A percentile compares a stretch with the other conserved stretches of the same genome.
Conservation (phyloP, 2,329 filamentous ascomycete species). For the Westerdykella aurantiaca region DNA sequence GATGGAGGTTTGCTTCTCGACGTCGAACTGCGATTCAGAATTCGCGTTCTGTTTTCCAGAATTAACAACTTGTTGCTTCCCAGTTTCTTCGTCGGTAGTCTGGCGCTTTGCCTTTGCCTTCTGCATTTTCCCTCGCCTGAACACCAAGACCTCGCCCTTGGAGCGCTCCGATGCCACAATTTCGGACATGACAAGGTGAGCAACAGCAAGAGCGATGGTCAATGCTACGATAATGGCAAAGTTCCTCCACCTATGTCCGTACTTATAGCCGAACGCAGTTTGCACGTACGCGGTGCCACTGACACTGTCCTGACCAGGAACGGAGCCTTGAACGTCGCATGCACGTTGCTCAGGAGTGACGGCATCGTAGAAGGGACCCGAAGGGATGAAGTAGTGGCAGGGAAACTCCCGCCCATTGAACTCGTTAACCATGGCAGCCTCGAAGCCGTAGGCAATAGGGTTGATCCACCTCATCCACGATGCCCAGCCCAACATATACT, state of each 20-base stretch:
- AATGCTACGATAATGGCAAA: slow-evolving; percentile 62
- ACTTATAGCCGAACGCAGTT: slow-evolving; percentile 27
- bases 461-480: slow-evolving; percentile 61
- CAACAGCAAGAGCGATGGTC: slow-evolving; percentile 53
- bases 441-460: slow-evolving; percentile 71
- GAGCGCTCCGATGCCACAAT: slow-evolving; percentile 57
- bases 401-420: slow-evolving; percentile 17
- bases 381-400: slow-evolving; percentile 36
- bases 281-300: slow-evolving; percentile 31
- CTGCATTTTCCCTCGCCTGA: slow-evolving; percentile 40
- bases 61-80: slow-evolving; percentile 25
- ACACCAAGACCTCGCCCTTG: slow-evolving; percentile 64
- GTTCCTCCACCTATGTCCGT: slow-evolving; percentile 48
- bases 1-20: slow-evolving; percentile 32
- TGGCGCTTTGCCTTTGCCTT: slow-evolving; percentile 20
- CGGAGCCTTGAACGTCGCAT: slow-evolving; percentile 33
- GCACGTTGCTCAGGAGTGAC: slow-evolving; percentile 25
- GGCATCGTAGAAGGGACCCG: slow-evolving; percentile 30
- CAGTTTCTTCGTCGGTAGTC: slow-evolving; percentile 32
- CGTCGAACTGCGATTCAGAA: slow-evolving; percentile 22
- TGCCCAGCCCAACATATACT: slow-evolving; percentile 47
- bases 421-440: slow-evolving; percentile 73
- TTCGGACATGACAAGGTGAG: slow-evolving; percentile 59
- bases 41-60: slow-evolving; percentile 21
- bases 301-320: slow-evolving; percentile 31